Base-by-base conservation (phyloP, 2,329 filamentous ascomycete genomes). In the Didymosphaeria variabile region DNA sequence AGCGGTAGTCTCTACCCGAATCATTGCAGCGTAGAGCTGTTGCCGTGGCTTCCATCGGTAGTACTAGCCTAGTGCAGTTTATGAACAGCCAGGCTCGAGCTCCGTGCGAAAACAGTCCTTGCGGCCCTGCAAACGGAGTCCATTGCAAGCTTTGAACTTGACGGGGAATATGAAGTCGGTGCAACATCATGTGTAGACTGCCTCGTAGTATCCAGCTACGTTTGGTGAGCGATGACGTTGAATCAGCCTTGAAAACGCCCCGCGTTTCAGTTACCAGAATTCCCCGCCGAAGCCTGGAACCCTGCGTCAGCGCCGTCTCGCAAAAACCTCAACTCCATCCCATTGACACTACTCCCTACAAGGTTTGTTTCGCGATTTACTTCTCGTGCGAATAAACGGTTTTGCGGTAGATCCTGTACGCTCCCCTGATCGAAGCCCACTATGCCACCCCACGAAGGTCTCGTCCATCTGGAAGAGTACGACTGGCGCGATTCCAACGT, bases 401-500 rank as follows among this genome's bases (percentile, higher is more conserved):
- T 46, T 19, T n/a, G 31, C 10, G 31, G 19, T 17, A 55, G 12
- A 29, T 32, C 50, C 12, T 36, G 34, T 26, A 21, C 53, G 17
- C 13, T 26, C 42, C 17, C 40, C 19, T 23, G 13, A 1, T 36
- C 21, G 42, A 10, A 45, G 53, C 32, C 23, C 58, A 79, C 68
- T 29, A 90, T 90, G 88, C 77, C 87, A 50, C 88, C 88, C 5
- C 81, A 87, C 69, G 78, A 87, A 71, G 88, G 87, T 46, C 80
- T 90, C 44, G 84, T 90, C 9, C 88, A 90, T 69, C 81, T 78
- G 29, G 86, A 87, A 69, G 83, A 90, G 72, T 90, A 90, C 72
- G 86, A 91, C 73, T 85, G 90, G 79, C 85, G 88, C 68, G 87
- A 90, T 73, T 88, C 85, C 79, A 91, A 91, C 70, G 86, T 90